These are phyloP conservation scores for Laetiporus sulphureus DNA, from an alignment of 1,284 basidiomycete genomes.

Conservation along the genomic window DNA sequence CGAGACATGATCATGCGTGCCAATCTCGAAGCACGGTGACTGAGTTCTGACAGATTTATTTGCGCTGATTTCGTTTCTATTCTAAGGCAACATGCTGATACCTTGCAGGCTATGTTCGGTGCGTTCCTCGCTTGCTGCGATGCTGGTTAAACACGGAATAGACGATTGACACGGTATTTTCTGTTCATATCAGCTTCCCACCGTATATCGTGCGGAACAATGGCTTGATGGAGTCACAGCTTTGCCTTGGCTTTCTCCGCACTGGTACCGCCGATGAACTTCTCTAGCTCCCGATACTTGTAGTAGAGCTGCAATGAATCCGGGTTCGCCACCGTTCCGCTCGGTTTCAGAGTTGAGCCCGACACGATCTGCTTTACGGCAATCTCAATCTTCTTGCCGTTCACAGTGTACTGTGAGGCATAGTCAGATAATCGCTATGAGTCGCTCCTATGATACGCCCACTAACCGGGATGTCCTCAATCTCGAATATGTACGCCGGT, in stretches of 20 bases:
- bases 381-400: slow-evolving; percentile 71
- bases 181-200: not conserved
- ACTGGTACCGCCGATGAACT: slow-evolving; percentile 12
- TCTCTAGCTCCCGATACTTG: slow-evolving; percentile 46
- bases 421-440: not conserved
- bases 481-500: slow-evolving; percentile 56
- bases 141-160: not conserved
- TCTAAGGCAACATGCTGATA: no score
- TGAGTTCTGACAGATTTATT: no score
- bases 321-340: slow-evolving; percentile 66
- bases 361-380: slow-evolving; percentile 70
- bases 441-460: not conserved
- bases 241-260: slow-evolving; percentile 18
- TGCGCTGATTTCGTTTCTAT: no score
- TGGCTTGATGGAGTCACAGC: slow-evolving; percentile 11
- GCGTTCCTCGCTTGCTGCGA: no score
- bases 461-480: slow-evolving; percentile 58
- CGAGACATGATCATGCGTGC: no score
- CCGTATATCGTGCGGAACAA: not conserved
- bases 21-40: no score
- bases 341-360: slow-evolving; percentile 50
- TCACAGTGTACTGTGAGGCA: slow-evolving; percentile 53
- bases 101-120: no score
- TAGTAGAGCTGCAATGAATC: slow-evolving; percentile 56
- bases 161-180: not conserved